Conservation (phyloP, 2,329 filamentous ascomycete species). For the Sarocladium kiliense region DNA sequence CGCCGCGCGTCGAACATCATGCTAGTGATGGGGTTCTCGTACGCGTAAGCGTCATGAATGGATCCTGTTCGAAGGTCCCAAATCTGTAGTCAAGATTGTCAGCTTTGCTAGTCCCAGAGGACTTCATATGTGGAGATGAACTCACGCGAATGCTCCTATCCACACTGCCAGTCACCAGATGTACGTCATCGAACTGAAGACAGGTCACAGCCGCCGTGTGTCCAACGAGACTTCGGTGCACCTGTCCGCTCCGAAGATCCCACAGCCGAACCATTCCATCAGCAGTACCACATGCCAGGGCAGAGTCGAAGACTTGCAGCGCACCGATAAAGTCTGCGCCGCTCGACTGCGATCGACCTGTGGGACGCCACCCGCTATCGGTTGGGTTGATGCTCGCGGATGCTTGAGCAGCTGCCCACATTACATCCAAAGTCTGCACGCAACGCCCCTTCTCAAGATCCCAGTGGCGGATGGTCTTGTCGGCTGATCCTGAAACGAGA, state of each 20-base stretch:
- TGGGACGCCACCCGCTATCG: conserved; percentile 67
- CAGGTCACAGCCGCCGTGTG: conserved; percentile 93
- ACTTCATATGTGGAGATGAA: conserved; percentile 15
- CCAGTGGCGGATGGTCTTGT: conserved; percentile 97
- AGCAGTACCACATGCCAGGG: conserved; percentile 90
- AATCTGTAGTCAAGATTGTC: conserved; percentile 56
- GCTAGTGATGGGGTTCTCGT: conserved; percentile 83
- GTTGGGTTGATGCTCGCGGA: conserved; percentile 61
- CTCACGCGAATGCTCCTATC: conserved; percentile 92
- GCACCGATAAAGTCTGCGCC: conserved; percentile 90
- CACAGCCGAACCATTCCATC: conserved; percentile 96
- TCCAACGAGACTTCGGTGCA: conserved; percentile 92
- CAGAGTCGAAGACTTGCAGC: conserved; percentile 91
- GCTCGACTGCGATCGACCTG: conserved; percentile 55
- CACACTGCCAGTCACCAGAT: conserved; percentile 86
- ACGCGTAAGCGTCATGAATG: conserved; percentile 93
- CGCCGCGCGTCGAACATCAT: conserved; percentile 96
- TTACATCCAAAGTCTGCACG: conserved; percentile 93
- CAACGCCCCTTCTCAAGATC: conserved; percentile 96
- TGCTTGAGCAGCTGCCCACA: conserved; percentile 95
- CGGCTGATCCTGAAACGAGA: conserved; percentile 89
- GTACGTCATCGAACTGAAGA: conserved; percentile 92
- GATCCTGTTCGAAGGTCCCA: conserved; percentile 97
- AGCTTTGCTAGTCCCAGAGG: not conserved
- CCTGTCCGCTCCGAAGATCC: conserved; percentile 94